phyloP scores from a whole-genome alignment of 2,329 filamentous ascomycete genomes.

The Westerdykella aurantiaca region DNA sequence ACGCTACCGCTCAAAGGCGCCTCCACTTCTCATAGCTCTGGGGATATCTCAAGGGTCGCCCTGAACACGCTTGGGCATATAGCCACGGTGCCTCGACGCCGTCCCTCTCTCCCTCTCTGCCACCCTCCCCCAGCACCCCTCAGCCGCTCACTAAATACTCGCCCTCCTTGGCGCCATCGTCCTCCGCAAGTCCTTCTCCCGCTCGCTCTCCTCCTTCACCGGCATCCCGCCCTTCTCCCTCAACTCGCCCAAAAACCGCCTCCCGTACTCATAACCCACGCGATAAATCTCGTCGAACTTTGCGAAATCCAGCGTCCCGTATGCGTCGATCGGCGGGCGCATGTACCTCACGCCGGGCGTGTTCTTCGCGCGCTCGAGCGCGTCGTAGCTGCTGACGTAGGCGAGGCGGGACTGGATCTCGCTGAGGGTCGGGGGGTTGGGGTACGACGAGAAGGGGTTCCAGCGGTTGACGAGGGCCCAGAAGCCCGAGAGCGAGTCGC shows the following conservation, averaged over 20 bases:
- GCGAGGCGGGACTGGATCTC: slow-evolving; percentile 94
- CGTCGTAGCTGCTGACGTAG: slow-evolving; percentile 92
- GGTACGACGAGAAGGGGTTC: slow-evolving; percentile 85
- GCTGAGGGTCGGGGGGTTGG: slow-evolving; percentile 89
- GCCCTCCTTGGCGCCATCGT: slow-evolving; percentile 49
- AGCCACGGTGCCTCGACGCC: no score
- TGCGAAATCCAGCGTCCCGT: slow-evolving; percentile 90
- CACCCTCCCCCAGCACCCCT: not conserved
- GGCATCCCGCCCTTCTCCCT: slow-evolving; percentile 72
- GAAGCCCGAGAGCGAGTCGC: slow-evolving; percentile 87
- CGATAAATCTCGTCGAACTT: slow-evolving; percentile 97
- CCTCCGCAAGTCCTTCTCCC: slow-evolving; percentile 46
- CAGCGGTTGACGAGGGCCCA: slow-evolving; percentile 95
- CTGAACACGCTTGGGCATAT: no score
- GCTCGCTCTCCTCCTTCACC: slow-evolving; percentile 47
- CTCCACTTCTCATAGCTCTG: no score
- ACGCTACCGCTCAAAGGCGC: no score
- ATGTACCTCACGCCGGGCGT: slow-evolving; percentile 92
- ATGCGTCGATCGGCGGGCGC: slow-evolving; percentile 87
- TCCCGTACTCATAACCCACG: slow-evolving; percentile 80
- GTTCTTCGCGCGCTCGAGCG: slow-evolving; percentile 85
- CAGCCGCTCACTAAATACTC: slow-evolving; percentile 35
- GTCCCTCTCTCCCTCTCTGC: no score
- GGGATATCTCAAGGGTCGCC: no score
- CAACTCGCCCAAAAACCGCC: slow-evolving; percentile 70